A percentile compares a stretch with the other conserved stretches of the same genome.
These are phyloP conservation scores for Strobilomyces dryophilus DNA, from an alignment of 768 basidiomycete species.

Conservation along the genomic window DNA sequence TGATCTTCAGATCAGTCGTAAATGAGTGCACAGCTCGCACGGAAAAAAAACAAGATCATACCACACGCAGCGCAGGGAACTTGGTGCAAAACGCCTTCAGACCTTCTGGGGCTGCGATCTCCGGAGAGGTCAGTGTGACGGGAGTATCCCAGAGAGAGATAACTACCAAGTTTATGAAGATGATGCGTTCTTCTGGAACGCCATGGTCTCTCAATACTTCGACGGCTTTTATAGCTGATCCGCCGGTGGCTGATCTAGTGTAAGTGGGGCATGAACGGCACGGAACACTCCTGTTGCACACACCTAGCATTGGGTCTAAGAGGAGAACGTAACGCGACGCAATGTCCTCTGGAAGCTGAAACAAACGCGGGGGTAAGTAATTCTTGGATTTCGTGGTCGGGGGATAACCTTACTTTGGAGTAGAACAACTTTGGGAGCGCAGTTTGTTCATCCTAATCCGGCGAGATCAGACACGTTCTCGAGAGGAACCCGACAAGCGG, in stretches of 20 bases:
- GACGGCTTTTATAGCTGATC: slow-evolving; percentile 96
- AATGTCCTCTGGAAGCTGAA: slow-evolving; percentile 89
- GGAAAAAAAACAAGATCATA: slow-evolving; percentile 35
- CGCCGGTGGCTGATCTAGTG: slow-evolving; percentile 70
- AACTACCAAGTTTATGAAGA: slow-evolving; percentile 87
- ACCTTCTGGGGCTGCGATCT: slow-evolving; percentile 93
- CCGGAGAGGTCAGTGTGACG: not conserved
- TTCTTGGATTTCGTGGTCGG: not conserved
- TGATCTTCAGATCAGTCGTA: slow-evolving; percentile 52
- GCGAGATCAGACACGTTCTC: not conserved
- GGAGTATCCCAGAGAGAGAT: not conserved
- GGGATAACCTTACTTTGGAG: slow-evolving; percentile 52
- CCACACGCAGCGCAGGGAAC: slow-evolving; percentile 75
- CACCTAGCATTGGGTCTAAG: slow-evolving; percentile 96
- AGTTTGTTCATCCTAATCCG: slow-evolving; percentile 85
- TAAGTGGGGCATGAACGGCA: not conserved
- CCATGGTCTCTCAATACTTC: slow-evolving; percentile 90
- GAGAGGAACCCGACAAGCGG: slow-evolving; percentile 16
- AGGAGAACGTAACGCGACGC: slow-evolving; percentile 87
- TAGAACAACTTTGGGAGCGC: slow-evolving; percentile 91
- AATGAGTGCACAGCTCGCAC: not conserved
- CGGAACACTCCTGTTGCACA: slow-evolving; percentile 16
- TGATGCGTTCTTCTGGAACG: slow-evolving; percentile 91
- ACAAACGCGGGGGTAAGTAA: not conserved
- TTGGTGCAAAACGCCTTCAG: slow-evolving; percentile 70